Percentiles rank a stretch among this genome's conserved stretches.
These are phyloP conservation scores for Thermomyces lanuginosus DNA, from an alignment of 2,329 filamentous ascomycete genomes.

Conservation along the genomic window DNA sequence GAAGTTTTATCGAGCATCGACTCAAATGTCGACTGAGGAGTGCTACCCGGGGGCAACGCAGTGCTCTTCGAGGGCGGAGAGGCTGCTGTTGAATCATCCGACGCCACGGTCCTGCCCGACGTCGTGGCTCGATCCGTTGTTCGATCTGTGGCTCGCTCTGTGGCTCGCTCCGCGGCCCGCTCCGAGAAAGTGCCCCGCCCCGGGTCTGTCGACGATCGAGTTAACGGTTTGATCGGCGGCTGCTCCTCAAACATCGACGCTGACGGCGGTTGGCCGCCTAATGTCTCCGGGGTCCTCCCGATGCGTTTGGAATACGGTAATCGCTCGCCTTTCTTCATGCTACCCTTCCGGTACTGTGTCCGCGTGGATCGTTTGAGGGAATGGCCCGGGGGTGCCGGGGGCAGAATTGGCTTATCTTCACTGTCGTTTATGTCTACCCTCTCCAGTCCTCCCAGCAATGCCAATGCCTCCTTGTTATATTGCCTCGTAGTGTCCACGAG, in stretches of 20 bases:
- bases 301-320: conserved; percentile 59
- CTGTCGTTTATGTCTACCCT: conserved; percentile 27
- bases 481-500: conserved; percentile 65
- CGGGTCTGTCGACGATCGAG: conserved; percentile 22
- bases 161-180: conserved; percentile 2
- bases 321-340: conserved; percentile 62
- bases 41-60: conserved; percentile 9
- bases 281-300: conserved; percentile 45
- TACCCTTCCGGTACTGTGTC: conserved; percentile 81
- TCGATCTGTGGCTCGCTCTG: conserved; percentile 1
- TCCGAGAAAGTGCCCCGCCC: conserved; percentile 12
- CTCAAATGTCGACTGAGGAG: conserved; percentile 14
- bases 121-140: not conserved
- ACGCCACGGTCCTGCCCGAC: too few species aligned
- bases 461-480: conserved; percentile 52
- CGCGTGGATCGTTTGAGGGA: conserved; percentile 77
- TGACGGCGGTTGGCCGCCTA: conserved; percentile 35
- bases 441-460: conserved; percentile 27
- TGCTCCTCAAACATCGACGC: conserved; percentile 18
- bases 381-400: conserved; percentile 54
- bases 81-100: too few species aligned
- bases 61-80: conserved; percentile 1
- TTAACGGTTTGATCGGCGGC: conserved; percentile 17
- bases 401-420: conserved; percentile 76
- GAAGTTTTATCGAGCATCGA: conserved; percentile 15